Evolutionary conservation across 306 rosid genomes (phyloP), one percentile per base, ranked within the genome.

Genomic region (Pterocarpus macrocarpus): DNA sequence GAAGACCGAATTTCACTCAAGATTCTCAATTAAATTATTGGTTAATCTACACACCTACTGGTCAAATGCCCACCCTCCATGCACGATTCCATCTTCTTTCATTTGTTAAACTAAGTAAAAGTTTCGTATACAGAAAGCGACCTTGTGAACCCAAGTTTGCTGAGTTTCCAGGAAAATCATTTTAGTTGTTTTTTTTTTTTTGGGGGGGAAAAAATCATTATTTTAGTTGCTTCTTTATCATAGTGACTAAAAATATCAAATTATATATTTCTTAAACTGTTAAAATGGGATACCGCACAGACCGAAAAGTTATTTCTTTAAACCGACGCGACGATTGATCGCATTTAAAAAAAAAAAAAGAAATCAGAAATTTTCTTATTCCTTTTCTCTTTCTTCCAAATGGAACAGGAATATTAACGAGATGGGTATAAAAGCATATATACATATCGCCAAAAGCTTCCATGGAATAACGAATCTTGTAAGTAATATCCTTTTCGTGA

Each of bases 401-500:
- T 5, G 9, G 32, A 15, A 49, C 16, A 16, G 52, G 65, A 77
- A 77, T 22, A 64, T 30, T 17, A 7, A 11, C 1, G 4, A 52
- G 76, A 7, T 22, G 28, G 28, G 28, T 22, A 22, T 22, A 22
- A 22, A 22, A 22, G 28, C 28, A 22, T 22, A 22, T 22, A 22
- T 22, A 22, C 1, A 22, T 76, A 49, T 9, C 71, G 8, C 32
- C 45, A 61, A n/a, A 76, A 9, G 39, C 28, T 62, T 63, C 12
- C 49, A 11, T 11, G 55, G 55, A 41, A 9, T 9, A 41, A 15
- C 3, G 52, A 44, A 69, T 67, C 75, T 28, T 57, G 15, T 16
- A 57, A 36, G 82, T 50, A 56, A 22, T 22, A 57, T 41, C 39
- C 75, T 28, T 78, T 78, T 32, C 75, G 57, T 78, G 47, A 15